These are phyloP conservation scores for Scenedesmus sp. DNA, from an alignment of 163 green algal species.

Conservation along the genomic window DNA sequence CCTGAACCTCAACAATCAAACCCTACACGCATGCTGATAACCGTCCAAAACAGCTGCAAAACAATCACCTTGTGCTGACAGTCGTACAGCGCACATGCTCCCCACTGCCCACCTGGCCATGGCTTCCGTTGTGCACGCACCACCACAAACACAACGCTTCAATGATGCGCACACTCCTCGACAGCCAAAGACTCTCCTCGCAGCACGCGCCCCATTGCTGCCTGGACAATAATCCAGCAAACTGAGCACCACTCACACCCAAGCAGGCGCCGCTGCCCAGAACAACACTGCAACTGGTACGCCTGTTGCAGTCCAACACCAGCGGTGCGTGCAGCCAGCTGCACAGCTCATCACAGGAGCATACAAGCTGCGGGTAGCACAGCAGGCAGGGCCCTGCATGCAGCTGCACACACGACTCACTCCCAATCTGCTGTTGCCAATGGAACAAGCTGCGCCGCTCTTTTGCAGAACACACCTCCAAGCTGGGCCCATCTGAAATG, in stretches of 20 bases:
- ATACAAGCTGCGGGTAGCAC: not conserved
- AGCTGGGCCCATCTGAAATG: not conserved
- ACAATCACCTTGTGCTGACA: not conserved
- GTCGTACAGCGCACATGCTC: not conserved
- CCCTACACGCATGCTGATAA: not conserved
- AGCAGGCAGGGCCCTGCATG: not conserved
- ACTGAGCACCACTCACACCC: not conserved
- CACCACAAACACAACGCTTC: not conserved
- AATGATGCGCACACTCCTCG: not conserved
- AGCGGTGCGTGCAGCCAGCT: not conserved
- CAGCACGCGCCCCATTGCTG: not conserved
- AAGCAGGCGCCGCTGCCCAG: not conserved
- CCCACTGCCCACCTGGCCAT: not conserved
- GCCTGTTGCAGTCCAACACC: not conserved
- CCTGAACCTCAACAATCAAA: not conserved
- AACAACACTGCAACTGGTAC: not conserved
- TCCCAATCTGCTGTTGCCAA: not conserved
- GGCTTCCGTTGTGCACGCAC: not conserved
- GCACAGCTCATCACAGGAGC: not conserved
- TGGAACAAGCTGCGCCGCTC: not conserved
- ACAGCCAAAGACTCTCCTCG: not conserved
- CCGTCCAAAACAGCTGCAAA: not conserved
- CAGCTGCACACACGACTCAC: not conserved
- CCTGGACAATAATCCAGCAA: not conserved
- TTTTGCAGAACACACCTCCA: not conserved